phyloP scores from a whole-genome alignment of 768 basidiomycete genomes.

The button mushroom (Agaricus bisporus) region DNA sequence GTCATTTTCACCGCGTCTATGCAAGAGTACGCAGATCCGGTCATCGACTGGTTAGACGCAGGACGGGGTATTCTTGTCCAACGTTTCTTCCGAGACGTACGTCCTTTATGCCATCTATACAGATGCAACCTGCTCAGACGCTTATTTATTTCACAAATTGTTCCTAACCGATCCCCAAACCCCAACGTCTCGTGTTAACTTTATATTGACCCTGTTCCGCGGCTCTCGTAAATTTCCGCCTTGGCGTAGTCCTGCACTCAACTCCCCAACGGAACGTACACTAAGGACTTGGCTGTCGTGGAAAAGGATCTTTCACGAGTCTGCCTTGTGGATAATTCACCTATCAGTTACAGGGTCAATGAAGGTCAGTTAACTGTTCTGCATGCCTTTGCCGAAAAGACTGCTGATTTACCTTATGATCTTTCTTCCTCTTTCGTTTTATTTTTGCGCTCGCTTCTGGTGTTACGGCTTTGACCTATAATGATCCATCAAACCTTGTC shows the following conservation, averaged over 20 bases:
- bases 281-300: conserved; percentile 85
- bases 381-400: background rate
- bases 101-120: conserved; percentile 19
- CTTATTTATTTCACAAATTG: conserved; percentile 5
- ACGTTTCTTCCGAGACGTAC: conserved; percentile 86
- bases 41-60: conserved; percentile 98
- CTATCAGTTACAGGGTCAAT: conserved; percentile 85
- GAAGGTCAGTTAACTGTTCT: conserved; percentile 58
- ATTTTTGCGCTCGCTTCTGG: background rate
- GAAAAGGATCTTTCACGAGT: conserved; percentile 90
- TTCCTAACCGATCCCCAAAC: conserved; percentile 5
- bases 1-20: conserved; percentile 99
- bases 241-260: conserved; percentile 77
- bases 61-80: conserved; percentile 86
- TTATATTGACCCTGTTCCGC: background rate
- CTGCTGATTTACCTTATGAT: background rate
- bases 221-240: background rate
- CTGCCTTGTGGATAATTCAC: conserved; percentile 95
- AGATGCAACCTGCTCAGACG: background rate
- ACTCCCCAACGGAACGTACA: conserved; percentile 88
- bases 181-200: background rate
- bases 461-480: too few species aligned
- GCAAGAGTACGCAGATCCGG: conserved; percentile 99
- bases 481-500: too few species aligned
- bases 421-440: background rate